Evolutionary conservation across 2,329 filamentous ascomycete species (phyloP), one percentile per base, ranked within the genome.

Genomic region (Davidsoniella neocaledoniae): DNA sequence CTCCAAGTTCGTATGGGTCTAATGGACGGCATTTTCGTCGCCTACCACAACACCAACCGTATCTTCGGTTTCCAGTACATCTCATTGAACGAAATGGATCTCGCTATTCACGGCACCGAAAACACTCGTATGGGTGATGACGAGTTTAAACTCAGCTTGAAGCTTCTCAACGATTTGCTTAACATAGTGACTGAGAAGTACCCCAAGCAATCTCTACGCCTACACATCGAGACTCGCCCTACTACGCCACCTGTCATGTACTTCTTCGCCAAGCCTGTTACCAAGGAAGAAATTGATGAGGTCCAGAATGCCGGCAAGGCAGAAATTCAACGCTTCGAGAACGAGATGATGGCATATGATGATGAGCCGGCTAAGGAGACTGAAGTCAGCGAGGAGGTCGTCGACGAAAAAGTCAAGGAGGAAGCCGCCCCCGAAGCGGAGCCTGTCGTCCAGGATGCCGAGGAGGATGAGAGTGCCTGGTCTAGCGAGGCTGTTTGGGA

Each of bases 41-140:
- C 91, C 2, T 98, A 80, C 62, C 91, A 98, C 68, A 98, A 98
- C 62, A 85, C 87, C 2, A 74, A 88, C 64, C 83, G 88, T 50
- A 94, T 98, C 46, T 98, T 98, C 61, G 91, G 91, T 5, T 98
- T 98, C 63, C 91, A 98, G 64, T 98, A 98, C 61, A 74, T 98
- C 53, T 80, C 79, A 53, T 66, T 96, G 12, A 62, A 76, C 3
- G 91, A 98, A 60, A 87, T 98, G 82, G 91, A 98, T 61, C 61
- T 72, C n/a, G 76, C 86, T 0, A 65, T 98, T n/a, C 93, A 98
- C 61, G 87, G 86, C 19, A 81, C 86, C 46, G 58, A 62, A 0
- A 71, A 87, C 58, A 70, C 69, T 0, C 61, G 58, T 16, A 64
- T 94, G 5, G 93, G 93, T 19, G 81, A 95, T 59, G 68, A 74